phyloP scores from a whole-genome alignment of 352 stramenopile species.

The Pythium periplocum region DNA sequence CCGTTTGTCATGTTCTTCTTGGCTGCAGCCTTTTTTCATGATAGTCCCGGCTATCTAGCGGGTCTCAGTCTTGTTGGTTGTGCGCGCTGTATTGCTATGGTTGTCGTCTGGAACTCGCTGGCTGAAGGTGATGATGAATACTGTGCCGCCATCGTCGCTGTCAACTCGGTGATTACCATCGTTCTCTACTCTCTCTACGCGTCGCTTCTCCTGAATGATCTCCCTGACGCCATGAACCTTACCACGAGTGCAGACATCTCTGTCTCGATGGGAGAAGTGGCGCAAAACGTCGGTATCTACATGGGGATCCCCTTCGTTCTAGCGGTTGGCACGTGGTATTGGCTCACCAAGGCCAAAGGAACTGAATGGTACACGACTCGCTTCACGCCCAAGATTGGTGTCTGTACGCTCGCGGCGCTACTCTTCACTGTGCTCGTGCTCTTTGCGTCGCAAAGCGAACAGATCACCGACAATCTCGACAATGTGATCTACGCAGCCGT shows the following conservation, averaged over 20 bases:
- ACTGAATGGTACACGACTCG: conserved; percentile 41
- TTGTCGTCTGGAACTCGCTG: conserved; percentile 77
- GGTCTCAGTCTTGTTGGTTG: conserved; percentile 69
- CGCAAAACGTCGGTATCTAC: conserved; percentile 57
- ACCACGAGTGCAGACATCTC: conserved; percentile 25
- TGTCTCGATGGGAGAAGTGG: conserved; percentile 39
- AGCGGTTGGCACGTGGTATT: conserved; percentile 29
- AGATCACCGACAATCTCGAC: conserved; percentile 42
- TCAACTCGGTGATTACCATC: conserved; percentile 67
- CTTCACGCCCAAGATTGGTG: conserved; percentile 37
- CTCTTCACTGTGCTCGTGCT: conserved; percentile 70
- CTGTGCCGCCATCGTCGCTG: conserved; percentile 56
- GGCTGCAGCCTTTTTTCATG: conserved; percentile 40
- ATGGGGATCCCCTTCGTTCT: conserved; percentile 63
- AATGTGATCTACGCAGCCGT: conserved; percentile 54
- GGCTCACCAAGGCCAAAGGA: conserved; percentile 30
- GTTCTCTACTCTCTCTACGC: conserved; percentile 59
- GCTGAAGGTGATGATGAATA: conserved; percentile 59
- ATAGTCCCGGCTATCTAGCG: conserved; percentile 43
- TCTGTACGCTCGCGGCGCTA: conserved; percentile 46
- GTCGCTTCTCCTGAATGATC: conserved; percentile 39
- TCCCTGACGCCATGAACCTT: conserved; percentile 38
- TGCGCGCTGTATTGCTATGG: conserved; percentile 74
- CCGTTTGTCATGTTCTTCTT: conserved; percentile 55
- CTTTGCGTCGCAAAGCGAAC: conserved; percentile 66